Base-by-base conservation (phyloP, 306 rosid species). In the Oemleria cerasiformis region DNA sequence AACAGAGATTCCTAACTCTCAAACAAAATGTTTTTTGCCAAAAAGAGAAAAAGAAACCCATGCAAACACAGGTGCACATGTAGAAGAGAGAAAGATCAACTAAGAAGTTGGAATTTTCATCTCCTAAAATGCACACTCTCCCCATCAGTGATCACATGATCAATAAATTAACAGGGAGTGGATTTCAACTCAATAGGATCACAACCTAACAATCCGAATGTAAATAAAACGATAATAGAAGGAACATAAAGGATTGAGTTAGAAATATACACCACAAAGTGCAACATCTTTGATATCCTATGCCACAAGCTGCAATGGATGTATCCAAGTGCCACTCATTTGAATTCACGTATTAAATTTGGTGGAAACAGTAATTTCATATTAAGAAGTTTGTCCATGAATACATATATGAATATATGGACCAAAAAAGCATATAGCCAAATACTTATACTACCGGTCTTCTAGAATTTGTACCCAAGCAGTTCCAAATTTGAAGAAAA, bases 251-350 rank as follows among this genome's bases (percentile, higher is more conserved):
- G 17, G 76, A 80, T 25, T 62, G 78, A 79, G 94, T 78, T 82
- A 78, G 83, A 84, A 79, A 78, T 78, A 83, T 94, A 94, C 99
- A 91, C 95, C 87, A 86, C 99, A 84, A 94, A 91, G 74, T 91
- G 97, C 89, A 94, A 84, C 84, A 94, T 90, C 87, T 94, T 94
- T 82, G 99, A 91, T 81, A 97, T 87, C 87, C 97, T n/a, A n/a
- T n/a, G n/a, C n/a, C 99, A 51, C 96, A 86, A 36, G 97, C 96
- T 70, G 96, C 96, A 82, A 89, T 83, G 40, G 97, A 94, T 75
- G 99, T 91, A 82, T 94, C 99, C 85, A 94, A 86, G 74, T 94
- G 95, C 99, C 99, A 94, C 75, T 94, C 97, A 59, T 89, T 91
- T 71, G 99, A 91, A 82, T 91, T 94, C 64, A 94, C 97, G 97